phyloP scores from a whole-genome alignment of 108 stramenopile genomes.

The Discostella stelligeroides region DNA sequence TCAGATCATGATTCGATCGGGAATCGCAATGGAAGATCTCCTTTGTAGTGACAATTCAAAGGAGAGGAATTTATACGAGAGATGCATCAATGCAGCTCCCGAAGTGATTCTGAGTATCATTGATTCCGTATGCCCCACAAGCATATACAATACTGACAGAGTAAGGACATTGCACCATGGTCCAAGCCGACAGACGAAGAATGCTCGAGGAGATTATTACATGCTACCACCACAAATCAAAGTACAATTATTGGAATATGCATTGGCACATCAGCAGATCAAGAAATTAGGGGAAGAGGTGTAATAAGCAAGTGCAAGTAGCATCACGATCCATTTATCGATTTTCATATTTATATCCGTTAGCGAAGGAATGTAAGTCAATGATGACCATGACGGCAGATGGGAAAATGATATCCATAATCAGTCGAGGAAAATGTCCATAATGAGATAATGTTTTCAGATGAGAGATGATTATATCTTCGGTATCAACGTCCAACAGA shows the following conservation, averaged over 20 bases:
- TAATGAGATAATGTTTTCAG: too few relatives aligned
- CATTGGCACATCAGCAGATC: conserved; percentile 27
- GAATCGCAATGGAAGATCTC: conserved; percentile 25
- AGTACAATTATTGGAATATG: conserved; percentile 44
- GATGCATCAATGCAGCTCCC: conserved; percentile 44
- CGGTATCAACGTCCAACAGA: too few relatives aligned
- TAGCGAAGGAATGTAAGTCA: too few relatives aligned
- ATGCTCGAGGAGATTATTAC: conserved; percentile 33
- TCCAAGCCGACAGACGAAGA: conserved; percentile 21
- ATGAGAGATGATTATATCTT: too few relatives aligned
- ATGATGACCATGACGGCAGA: too few relatives aligned
- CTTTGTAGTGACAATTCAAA: conserved; percentile 5
- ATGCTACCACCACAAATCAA: conserved; percentile 45
- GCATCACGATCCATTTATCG: too few relatives aligned
- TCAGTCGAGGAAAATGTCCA: too few relatives aligned
- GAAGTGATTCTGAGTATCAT: conserved; percentile 28
- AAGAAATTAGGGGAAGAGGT: not conserved
- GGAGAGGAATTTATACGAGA: conserved; percentile 32
- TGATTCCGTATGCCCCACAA: conserved; percentile 18
- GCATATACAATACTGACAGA: not conserved
- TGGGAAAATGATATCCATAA: too few relatives aligned
- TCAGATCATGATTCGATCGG: conserved; percentile 29
- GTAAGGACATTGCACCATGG: not conserved
- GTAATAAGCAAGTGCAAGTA: too few relatives aligned
- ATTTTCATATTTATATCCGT: too few relatives aligned